phyloP scores from a whole-genome alignment of 2,329 filamentous ascomycete species.

The Colletotrichum aenigma region DNA sequence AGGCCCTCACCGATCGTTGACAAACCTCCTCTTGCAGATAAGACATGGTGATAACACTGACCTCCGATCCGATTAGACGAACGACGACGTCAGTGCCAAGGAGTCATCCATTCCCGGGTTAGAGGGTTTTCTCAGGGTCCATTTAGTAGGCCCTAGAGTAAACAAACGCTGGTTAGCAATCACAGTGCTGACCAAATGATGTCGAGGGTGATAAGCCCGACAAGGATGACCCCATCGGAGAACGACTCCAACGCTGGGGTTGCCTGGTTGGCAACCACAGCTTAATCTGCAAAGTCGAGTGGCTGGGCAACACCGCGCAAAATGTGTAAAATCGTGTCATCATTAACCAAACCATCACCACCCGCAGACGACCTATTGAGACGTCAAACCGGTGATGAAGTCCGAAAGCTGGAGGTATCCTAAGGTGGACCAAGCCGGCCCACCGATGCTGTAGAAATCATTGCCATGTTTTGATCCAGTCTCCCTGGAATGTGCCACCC shows the following conservation, averaged over 20 bases:
- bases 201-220: neutral
- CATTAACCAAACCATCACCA: neutral
- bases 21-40: neutral
- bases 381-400: neutral
- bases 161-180: neutral
- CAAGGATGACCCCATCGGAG: neutral
- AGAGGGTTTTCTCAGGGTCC: neutral
- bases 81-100: neutral
- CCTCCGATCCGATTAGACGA: neutral
- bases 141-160: neutral
- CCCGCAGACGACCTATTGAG: neutral
- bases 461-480: constrained; percentile 3
- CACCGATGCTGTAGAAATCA: constrained; percentile 4
- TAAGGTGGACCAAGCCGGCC: neutral
- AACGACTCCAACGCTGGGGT: neutral
- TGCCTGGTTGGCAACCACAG: too few relatives aligned
- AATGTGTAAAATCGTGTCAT: neutral
- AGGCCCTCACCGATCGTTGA: neutral
- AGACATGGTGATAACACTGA: neutral
- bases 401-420: neutral
- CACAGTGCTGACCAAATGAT: neutral
- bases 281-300: neutral
- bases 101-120: neutral
- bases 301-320: neutral
- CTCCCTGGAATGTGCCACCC: constrained; percentile 11